These are phyloP conservation scores for Millerago galiae DNA, from an alignment of 805 yeast genomes.

Conservation along the genomic window DNA sequence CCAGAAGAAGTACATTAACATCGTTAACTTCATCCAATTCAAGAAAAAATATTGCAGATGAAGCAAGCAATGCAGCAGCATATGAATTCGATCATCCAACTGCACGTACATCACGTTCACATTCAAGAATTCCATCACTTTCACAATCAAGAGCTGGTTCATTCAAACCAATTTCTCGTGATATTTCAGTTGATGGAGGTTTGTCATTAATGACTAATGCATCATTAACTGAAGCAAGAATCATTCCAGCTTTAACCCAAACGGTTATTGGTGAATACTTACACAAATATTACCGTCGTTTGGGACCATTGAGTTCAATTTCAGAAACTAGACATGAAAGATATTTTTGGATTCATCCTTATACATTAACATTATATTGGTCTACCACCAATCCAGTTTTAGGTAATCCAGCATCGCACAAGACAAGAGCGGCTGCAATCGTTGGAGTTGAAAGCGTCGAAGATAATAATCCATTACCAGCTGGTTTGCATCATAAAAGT, in stretches of 20 bases:
- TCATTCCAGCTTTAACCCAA: conserved; percentile 84
- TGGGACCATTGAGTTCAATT: conserved; percentile 65
- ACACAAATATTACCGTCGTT: conserved; percentile 74
- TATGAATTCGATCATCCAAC: conserved; percentile 22
- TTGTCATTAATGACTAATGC: conserved; percentile 46
- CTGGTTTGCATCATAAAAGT: conserved; percentile 82
- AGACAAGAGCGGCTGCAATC: conserved; percentile 77
- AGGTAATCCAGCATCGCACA: conserved; percentile 56
- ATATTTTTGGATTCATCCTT: conserved; percentile 96
- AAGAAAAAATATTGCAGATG: conserved; percentile 23
- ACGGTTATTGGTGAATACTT: conserved; percentile 90
- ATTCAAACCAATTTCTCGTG: conserved; percentile 10
- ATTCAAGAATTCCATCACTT: conserved; percentile 10
- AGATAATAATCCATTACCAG: conserved; percentile 83
- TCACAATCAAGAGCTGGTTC: conserved; percentile 14
- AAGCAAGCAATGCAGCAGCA: conserved; percentile 25
- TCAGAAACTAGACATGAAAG: conserved; percentile 83
- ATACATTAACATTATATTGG: conserved; percentile 88
- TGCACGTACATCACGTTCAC: conserved; percentile 13
- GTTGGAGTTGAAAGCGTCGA: conserved; percentile 70
- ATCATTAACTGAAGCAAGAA: conserved; percentile 59
- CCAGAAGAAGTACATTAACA: conserved; percentile 17
- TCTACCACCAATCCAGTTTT: conserved; percentile 72
- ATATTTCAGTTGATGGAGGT: conserved; percentile 28
- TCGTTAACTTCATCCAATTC: conserved; percentile 20